These are phyloP conservation scores for Urostyla sp. DNA, from an alignment of 73 alveolate genomes.

Conservation along the genomic window DNA sequence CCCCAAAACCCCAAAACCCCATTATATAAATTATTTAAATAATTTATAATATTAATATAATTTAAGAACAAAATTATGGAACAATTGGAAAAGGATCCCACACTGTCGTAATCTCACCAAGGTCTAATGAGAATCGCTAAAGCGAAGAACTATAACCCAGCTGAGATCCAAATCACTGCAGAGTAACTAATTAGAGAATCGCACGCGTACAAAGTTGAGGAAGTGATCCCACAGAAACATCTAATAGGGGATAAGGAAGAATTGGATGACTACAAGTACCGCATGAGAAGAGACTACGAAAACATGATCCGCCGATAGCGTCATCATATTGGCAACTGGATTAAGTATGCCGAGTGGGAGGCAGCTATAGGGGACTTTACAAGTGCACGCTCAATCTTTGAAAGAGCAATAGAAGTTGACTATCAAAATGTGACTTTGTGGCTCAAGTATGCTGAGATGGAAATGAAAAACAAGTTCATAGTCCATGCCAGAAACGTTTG, in stretches of 20 bases:
- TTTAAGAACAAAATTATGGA: background rate
- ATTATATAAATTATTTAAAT: background rate
- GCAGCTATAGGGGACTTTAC: slow-evolving; percentile 83
- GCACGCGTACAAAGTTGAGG: slow-evolving; percentile 93
- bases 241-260: slow-evolving; percentile 96
- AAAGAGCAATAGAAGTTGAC: slow-evolving; percentile 99
- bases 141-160: slow-evolving; percentile 92
- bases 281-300: slow-evolving; percentile 94
- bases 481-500: slow-evolving; percentile 99
- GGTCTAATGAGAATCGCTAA: slow-evolving; percentile 85
- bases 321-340: slow-evolving; percentile 95
- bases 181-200: slow-evolving; percentile 98
- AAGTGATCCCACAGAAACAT: slow-evolving; percentile 84
- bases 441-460: slow-evolving; percentile 99
- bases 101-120: background rate
- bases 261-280: slow-evolving; percentile 91
- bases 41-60: background rate
- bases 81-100: background rate
- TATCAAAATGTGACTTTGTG: slow-evolving; percentile 88
- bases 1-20: slow-evolving; percentile 66
- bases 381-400: slow-evolving; percentile 98
- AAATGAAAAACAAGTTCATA: slow-evolving; percentile 98
- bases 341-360: slow-evolving; percentile 97
- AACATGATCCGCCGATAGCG: slow-evolving; percentile 89
- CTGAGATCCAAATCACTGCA: slow-evolving; percentile 97